Base-by-base conservation (phyloP, 768 basidiomycete species). In the Gloeopeniophorella convolvens region DNA sequence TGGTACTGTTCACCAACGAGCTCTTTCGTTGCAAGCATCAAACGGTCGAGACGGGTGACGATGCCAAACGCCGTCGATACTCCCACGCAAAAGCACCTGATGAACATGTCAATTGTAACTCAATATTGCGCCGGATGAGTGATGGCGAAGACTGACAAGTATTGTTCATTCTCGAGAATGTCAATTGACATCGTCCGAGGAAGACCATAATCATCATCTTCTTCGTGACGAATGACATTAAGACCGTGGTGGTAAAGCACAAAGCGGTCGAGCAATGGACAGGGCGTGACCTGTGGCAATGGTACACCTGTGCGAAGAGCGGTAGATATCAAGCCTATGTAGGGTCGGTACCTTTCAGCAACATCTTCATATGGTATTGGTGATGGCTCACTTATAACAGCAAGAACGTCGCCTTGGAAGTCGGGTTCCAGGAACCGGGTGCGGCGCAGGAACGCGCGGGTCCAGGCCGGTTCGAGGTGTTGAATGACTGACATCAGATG, bases 1-100 rank as follows among this genome's bases (percentile, higher is more conserved):
- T 90, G 85, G 62, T 85, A 89, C 57, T 87, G 84, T 63, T 92
- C 89, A 2, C 89, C 89, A 1, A 92, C 86, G 37, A 92, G 70
- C 65, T 91, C 87, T 63, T 93, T 93, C 13, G 80, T 78, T 2
- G 87, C 86, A 3, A 89, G 61, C 80, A 92, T 87, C 50, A 92
- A 66, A 44, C 78, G 70, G 61, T 93, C 90, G 11, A 93, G 67
- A 9, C 86, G 76, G 5, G 76, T 75, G n/a, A 92, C 68, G 33
- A 92, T 76, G 0, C 76, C 73, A 56, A 77, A 85, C 0, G 83
- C 72, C 1, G 82, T 84, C 1, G 85, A 77, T 18, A 85, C 79
- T 7, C 83, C 86, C 9, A 87, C 85, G 45, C 79, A 83, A 60
- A 85, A 87, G 56, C 70, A 79, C 60, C 82, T 84, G 42, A 8